A percentile compares a stretch with the other conserved stretches of the same genome.
Conservation (phyloP, 345 rosid species). For the Firmiana major region DNA sequence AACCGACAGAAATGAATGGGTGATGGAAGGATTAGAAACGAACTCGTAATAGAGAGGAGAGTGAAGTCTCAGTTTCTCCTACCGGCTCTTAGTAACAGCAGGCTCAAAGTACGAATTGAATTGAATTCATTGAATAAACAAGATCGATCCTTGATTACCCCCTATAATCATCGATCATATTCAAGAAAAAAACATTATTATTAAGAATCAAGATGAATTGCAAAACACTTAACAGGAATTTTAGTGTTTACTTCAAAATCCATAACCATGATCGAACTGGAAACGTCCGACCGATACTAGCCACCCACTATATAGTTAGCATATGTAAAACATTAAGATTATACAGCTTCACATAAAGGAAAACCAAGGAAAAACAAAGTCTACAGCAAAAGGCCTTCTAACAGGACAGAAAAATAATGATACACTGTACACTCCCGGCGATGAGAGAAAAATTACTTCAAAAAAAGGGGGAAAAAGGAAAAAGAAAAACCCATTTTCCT, state of each 20-base stretch:
- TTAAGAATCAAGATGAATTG: neutral
- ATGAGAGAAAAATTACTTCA: neutral
- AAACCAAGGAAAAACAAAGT: neutral
- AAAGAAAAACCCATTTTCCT: neutral
- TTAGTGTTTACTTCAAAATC: neutral
- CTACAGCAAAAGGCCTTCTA: neutral
- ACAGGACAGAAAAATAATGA: neutral
- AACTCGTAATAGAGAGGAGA: neutral
- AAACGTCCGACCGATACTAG: neutral
- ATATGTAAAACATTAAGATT: neutral
- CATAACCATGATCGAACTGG: neutral
- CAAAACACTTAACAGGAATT: neutral
- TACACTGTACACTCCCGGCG: neutral
- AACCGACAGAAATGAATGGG: neutral
- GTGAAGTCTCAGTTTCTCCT: neutral
- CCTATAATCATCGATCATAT: neutral
- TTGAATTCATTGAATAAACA: neutral
- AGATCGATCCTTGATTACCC: neutral
- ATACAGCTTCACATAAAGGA: conserved; percentile 1
- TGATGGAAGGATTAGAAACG: neutral
- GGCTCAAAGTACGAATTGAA: neutral
- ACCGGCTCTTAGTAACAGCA: neutral
- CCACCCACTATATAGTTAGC: neutral
- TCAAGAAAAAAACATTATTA: neutral
- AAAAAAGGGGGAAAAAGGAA: neutral